Base-by-base conservation (phyloP, 2,329 filamentous ascomycete genomes). In the Coleophoma crateriformis region DNA sequence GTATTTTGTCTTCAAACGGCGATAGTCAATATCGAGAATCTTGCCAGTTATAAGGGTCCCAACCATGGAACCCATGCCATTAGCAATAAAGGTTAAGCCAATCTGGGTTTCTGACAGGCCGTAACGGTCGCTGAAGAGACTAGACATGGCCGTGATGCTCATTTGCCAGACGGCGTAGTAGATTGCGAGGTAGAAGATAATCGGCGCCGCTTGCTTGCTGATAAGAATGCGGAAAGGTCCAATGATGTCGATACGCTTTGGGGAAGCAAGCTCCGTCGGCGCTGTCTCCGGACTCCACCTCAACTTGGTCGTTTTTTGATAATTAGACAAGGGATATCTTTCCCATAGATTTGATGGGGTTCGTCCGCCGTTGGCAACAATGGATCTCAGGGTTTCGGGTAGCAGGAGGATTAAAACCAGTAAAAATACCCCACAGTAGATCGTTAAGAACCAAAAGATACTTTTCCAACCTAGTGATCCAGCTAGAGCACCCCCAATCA, bases 1-100 rank as follows among this genome's bases (percentile, higher is more conserved):
- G 64, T 87, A 92, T 64, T 89, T 89, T 76, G 19, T 3, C 19
- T 19, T 19, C 19, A 19, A 19, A 19, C 19, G 19, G 19, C 19
- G 19, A 19, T 19, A 19, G 19, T 19, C 19, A 19, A 79, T 33
- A 33, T 82, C 79, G 2, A 81, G 65, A 2, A 79, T 46, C n/a
- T 66, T 64, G 7, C 87, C 84, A 53, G 78, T 74, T 13, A 61
- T 60, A 17, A 56, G 80, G 75, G 38, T 77, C 64, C 73, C 68
- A 3, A 68, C 59, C 11, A 75, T 64, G 7, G 71, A 72, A 1
- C 75, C 75, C 3, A 59, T 64, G 0, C 74, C 75, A 12, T 74
- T 49, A 2, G 76, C 75, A 22, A 53, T 33, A 32, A 48, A 61
- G 13, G 49, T 50, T 6, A 61, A 40, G 4, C 59, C 59, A 7